Conservation (phyloP, 371 early-diverging fungal genomes). For the Funneliformis caledonium region DNA sequence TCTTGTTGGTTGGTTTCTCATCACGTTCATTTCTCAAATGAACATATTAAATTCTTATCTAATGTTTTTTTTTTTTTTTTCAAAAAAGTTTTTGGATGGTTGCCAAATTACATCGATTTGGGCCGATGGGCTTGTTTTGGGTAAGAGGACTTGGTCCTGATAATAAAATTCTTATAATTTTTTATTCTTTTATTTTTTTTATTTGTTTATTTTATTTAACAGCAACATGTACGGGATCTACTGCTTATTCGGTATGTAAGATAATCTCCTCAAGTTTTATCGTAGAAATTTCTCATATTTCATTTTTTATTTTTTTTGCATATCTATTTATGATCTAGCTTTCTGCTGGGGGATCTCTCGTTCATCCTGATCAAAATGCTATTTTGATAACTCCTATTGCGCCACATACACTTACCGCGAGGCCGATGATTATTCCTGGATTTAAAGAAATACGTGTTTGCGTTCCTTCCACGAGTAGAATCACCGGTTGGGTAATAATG, state of each 20-base stretch:
- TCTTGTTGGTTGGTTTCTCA: slow-evolving; percentile 50
- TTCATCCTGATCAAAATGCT: slow-evolving; percentile 59
- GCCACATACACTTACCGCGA: slow-evolving; percentile 61
- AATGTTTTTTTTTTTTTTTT: background rate
- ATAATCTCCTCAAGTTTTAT: background rate
- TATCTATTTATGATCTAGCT: slow-evolving; percentile 40
- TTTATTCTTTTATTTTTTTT: background rate
- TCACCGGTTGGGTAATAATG: background rate
- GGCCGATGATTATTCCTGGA: slow-evolving; percentile 61
- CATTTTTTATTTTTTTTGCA: background rate
- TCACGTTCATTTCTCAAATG: background rate
- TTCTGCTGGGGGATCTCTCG: slow-evolving; percentile 59
- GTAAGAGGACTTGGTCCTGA: background rate
- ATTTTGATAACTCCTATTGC: slow-evolving; percentile 64
- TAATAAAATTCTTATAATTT: no score
- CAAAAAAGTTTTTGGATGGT: slow-evolving; percentile 59
- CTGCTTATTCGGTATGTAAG: slow-evolving; percentile 79
- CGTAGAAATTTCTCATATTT: background rate
- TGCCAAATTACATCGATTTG: slow-evolving; percentile 62
- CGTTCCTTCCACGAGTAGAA: background rate
- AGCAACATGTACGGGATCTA: slow-evolving; percentile 92
- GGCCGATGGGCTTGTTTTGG: slow-evolving; percentile 81
- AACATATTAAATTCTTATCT: no score
- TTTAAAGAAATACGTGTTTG: slow-evolving; percentile 41
- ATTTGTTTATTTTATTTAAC: slow-evolving; percentile 42